These are phyloP conservation scores for Corymbia citriodora DNA, from an alignment of 441 rosid species.

Conservation along the genomic window DNA sequence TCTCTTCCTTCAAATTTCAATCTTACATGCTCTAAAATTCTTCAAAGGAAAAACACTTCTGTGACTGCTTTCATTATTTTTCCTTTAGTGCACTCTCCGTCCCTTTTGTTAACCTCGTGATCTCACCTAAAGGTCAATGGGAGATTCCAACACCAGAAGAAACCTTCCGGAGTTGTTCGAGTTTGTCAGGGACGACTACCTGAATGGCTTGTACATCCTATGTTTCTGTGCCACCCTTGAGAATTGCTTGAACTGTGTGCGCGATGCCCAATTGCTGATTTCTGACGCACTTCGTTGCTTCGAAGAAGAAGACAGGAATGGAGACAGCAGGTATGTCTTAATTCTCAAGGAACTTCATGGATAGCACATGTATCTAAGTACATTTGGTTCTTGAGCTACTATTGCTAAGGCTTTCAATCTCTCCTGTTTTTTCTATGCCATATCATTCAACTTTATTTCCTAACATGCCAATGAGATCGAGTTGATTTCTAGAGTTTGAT, in stretches of 20 bases:
- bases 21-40: not conserved
- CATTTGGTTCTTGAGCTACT: not conserved
- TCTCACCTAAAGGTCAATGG: not conserved
- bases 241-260: not conserved
- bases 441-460: not conserved
- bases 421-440: not conserved
- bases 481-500: not conserved
- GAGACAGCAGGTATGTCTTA: not conserved
- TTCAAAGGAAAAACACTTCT: not conserved
- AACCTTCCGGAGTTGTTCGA: constrained; percentile 38
- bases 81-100: not conserved
- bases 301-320: constrained; percentile 2
- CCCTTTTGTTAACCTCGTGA: not conserved
- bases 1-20: not conserved
- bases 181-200: constrained; percentile 77
- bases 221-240: constrained; percentile 22
- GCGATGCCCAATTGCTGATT: not conserved
- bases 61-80: not conserved
- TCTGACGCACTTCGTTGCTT: not conserved
- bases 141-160: not conserved
- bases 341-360: not conserved
- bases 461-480: not conserved
- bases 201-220: constrained; percentile 14
- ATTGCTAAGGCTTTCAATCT: not conserved
- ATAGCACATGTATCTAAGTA: not conserved